Conservation (phyloP, 306 rosid species). For the Ziziphus jujuba region DNA sequence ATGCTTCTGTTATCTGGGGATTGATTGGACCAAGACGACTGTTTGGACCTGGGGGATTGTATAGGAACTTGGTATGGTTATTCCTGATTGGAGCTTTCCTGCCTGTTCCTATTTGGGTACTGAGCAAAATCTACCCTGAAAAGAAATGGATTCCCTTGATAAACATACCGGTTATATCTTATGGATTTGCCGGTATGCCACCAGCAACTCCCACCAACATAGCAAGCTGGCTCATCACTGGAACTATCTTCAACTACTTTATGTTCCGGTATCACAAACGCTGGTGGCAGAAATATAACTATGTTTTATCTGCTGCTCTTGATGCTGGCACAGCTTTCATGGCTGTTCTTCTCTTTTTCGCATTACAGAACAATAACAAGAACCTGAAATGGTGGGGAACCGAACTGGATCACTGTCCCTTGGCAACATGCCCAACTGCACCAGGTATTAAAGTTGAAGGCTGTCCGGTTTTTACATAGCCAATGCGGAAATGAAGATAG, state of each 20-base stretch:
- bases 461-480: constrained; percentile 67
- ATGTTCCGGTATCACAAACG: constrained; percentile 75
- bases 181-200: constrained; percentile 98
- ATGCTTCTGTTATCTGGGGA: constrained; percentile 98
- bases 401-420: constrained; percentile 77
- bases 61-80: constrained; percentile 83
- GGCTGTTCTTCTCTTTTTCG: constrained; percentile 88
- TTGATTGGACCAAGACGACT: constrained; percentile 80
- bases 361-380: constrained; percentile 63
- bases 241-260: constrained; percentile 86
- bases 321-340: constrained; percentile 98
- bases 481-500: background rate
- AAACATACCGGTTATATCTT: constrained; percentile 86
- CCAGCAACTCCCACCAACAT: constrained; percentile 97
- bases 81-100: constrained; percentile 83
- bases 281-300: constrained; percentile 99
- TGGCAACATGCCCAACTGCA: constrained; percentile 88
- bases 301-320: constrained; percentile 84
- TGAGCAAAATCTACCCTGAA: constrained; percentile 78
- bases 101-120: constrained; percentile 79
- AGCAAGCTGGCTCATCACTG: constrained; percentile 92
- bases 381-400: constrained; percentile 89
- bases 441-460: constrained; percentile 76
- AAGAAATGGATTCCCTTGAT: constrained; percentile 92
- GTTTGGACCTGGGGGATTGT: constrained; percentile 89